Base-by-base conservation (phyloP, 1,139 yeast genomes). In the Pneumocystis oryctolagi region DNA sequence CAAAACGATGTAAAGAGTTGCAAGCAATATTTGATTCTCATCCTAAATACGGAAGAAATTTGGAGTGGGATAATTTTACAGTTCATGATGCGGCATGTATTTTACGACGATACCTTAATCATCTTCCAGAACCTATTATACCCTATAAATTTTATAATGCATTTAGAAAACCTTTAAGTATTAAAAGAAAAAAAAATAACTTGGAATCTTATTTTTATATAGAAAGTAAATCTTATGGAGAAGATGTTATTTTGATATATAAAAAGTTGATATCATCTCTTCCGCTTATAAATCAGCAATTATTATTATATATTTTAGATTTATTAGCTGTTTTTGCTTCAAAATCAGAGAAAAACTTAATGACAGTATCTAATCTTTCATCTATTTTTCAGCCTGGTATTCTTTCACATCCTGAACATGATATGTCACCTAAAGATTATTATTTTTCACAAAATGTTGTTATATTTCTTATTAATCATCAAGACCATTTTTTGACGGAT, bases 11-110 rank as follows among this genome's bases (percentile, higher is more conserved):
- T 60, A 88, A 88, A 70, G 95, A 89, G 69, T 77, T 92, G 61
- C 97, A 92, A 73, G 79, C 82, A 56, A 79, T 85, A 8, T 92
- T 92, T 76, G 88, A 90, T 66, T 77, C 86, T 2, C 89, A 96
- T 1, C 97, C 97, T 0, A 84, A 83, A 66, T 94, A 84, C 72
- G 99, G 98, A 31, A 82, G 89, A 65, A 87, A 85, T 68, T 79
- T 90, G 60, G 82, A 80, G 67, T 92, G 98, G 98, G 89, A 87
- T 63, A 94, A 95, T 0, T 92, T 84, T 74, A 89, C 89, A 3
- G 97, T 92, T n/a, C 98, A 94, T 74, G 98, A 94, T 73, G 97
- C 97, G 0, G 96, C 97, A 1, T 87, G 95, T 35, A 79, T 92
- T 42, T 80, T 92, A 65, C 79, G 97, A 71, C 78, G 98, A 65